Evolutionary conservation across 495 filamentous ascomycete genomes (phyloP), one percentile per base, ranked within the genome.

Genomic region (Articulospora tetracladia): DNA sequence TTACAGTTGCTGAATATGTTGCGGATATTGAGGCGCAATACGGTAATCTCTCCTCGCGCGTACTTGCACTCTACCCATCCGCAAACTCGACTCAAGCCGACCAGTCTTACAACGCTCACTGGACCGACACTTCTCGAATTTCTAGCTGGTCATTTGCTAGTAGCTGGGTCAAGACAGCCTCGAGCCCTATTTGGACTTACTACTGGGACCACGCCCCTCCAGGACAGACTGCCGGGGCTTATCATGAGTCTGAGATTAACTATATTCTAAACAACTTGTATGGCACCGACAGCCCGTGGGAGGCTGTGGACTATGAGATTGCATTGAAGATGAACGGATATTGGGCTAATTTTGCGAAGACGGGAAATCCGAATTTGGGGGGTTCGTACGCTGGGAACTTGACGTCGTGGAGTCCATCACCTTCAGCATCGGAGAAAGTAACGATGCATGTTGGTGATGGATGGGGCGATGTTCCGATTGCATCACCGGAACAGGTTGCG

Each of bases 271-370:
- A 63, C 19, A 63, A 63, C 51, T 28, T 63, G 1, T 63, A 63
- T 28, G 55, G 28, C 0, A 63, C 61, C 0, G 61, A 63, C 27
- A 20, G 23, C 12, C 61, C 61, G 2, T 63, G 56, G 61, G 20
- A 22, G 22, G 27, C 55, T 1, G 51, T 34, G 10, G 61, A 63
- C 41, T 63, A 36, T 34, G 56, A 23, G 26, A 59, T 63, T 51
- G 61, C 61, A 24, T n/a, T 46, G 41, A 63, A 55, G 56, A 63
- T 63, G 56, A 50, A 27, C 24, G 27, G 12, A 8, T 63, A 63
- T 26, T 63, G 61, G 61, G 61, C 44, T n/a, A 59, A 59, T 25
- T 63, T 63, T 55, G 61, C 61, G 17, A 56, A 36, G 41, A 63
- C 56, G 1, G 61, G 55, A 19, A 56, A 63, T 24, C 61, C 56